Conservation (phyloP, 352 stramenopile species). For the Phytophthora aleatoria region DNA sequence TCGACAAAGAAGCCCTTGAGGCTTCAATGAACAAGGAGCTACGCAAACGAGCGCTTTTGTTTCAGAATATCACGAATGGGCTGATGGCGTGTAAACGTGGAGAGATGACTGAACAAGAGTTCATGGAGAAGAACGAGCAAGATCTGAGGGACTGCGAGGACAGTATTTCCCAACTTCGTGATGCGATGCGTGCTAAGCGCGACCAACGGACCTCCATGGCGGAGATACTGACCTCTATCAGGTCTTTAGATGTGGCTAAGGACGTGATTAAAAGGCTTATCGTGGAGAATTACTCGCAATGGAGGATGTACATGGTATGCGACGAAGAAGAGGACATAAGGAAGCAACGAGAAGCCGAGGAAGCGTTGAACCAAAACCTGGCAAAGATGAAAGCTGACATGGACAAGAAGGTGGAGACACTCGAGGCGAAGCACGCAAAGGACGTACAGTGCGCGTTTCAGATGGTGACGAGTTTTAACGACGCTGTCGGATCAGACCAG, state of each 20-base stretch:
- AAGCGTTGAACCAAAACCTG: slow-evolving; percentile 13
- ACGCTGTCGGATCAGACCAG: slow-evolving; percentile 9
- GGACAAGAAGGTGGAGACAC: slow-evolving; percentile 29
- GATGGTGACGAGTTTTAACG: slow-evolving; percentile 42
- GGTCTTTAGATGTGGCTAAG: slow-evolving; percentile 51
- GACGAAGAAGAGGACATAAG: slow-evolving; percentile 31
- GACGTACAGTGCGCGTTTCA: slow-evolving; percentile 41
- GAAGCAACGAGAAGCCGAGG: slow-evolving; percentile 18
- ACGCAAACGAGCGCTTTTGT: slow-evolving; percentile 49
- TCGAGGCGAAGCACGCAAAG: slow-evolving; percentile 40
- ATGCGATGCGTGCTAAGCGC: slow-evolving; percentile 37
- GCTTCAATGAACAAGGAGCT: slow-evolving; percentile 54
- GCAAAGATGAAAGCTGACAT: slow-evolving; percentile 27
- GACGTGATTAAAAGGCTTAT: slow-evolving; percentile 54
- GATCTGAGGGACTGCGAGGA: slow-evolving; percentile 62
- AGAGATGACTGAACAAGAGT: slow-evolving; percentile 55
- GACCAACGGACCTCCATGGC: slow-evolving; percentile 31
- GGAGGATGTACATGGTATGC: slow-evolving; percentile 45
- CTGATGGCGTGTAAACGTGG: slow-evolving; percentile 31
- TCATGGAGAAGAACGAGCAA: slow-evolving; percentile 58
- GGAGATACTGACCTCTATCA: slow-evolving; percentile 49
- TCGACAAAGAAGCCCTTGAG: slow-evolving; percentile 65
- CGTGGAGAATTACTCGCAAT: slow-evolving; percentile 57
- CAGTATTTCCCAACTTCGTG: slow-evolving; percentile 57
- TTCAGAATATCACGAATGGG: slow-evolving; percentile 52